Base-by-base conservation (phyloP, 495 filamentous ascomycete species). In the Penicillium goetzii region DNA sequence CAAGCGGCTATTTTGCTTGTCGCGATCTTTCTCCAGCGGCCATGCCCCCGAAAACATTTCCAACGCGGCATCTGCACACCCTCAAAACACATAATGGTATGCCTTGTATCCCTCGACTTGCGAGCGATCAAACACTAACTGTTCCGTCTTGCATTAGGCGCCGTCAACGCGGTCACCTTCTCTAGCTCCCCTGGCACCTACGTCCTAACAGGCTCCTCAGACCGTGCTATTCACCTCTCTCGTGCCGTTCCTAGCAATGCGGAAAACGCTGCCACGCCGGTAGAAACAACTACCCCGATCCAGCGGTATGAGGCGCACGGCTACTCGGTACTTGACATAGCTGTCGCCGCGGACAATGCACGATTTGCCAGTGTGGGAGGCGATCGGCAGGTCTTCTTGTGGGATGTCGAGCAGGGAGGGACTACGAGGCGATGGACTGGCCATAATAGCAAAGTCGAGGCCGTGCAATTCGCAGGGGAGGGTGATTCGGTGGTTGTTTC, bases 251-350 rank as follows among this genome's bases (percentile, higher is more conserved):
- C 83, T 9, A 77, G 59, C 62, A 78, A 78, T 51, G 60, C 77
- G 21, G 71, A 78, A 60, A 67, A 53, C 64, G 71, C 74, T 45
- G 60, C 76, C 21, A 61, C 68, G 21, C 68, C 74, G 25, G 51
- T 70, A 52, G 71, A 80, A 59, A 78, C 79, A 25, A 82, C 72
- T 11, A 68, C 75, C 19, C 88, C 91, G 0, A 89, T 98, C 76
- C 92, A 97, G 73, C 88, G 86, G 50, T 98, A 96, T 81, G 78
- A 89, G 58, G 90, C 91, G 3, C 95, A 99, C 80, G 92, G 90
- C 66, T 93, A 98, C 83, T 88, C 89, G 49, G 89, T 99, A 45
- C 89, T 97, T 62, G 89, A 90, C 61, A 78, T 99, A 45, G 81
- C 84, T 63, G 88, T 97, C 54, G 77, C 86, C n/a, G 63, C 73